Conservation (phyloP, 1,284 basidiomycete species). For the Cryptococcus deneoformans region DNA sequence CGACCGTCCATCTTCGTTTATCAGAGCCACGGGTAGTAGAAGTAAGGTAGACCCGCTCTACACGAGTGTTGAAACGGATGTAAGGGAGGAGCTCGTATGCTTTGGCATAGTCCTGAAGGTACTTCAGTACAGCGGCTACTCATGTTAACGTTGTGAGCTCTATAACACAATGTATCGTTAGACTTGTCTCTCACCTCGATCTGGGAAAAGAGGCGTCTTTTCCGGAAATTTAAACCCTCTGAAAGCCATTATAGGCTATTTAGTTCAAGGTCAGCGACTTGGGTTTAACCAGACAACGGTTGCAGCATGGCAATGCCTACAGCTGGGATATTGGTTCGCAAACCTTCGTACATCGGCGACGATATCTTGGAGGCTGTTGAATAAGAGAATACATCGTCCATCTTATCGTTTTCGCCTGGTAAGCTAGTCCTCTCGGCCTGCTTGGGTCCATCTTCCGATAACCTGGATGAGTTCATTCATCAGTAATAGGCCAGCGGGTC, state of each 20-base stretch:
- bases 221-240: conserved; percentile 23
- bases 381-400: conserved; percentile 20
- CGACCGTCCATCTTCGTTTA: conserved; percentile 27
- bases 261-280: neutral
- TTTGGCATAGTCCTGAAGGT: conserved; percentile 47
- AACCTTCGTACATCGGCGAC: conserved; percentile 45
- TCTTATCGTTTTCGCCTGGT: neutral
- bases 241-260: conserved; percentile 32
- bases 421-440: conserved; percentile 4
- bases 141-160: neutral
- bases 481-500: neutral
- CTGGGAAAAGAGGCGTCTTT: conserved; percentile 21
- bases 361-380: conserved; percentile 21
- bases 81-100: conserved; percentile 20
- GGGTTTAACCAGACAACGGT: conserved; percentile 3
- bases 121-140: conserved; percentile 34
- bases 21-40: neutral
- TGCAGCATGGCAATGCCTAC: conserved; percentile 15
- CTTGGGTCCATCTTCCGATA: conserved; percentile 19
- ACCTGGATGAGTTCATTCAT: conserved; percentile 11
- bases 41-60: conserved; percentile 33
- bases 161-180: neutral
- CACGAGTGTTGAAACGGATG: conserved; percentile 47
- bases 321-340: conserved; percentile 49
- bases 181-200: conserved; percentile 19